Evolutionary conservation across 192 early-diverging fungal species (phyloP), one percentile per base, ranked within the genome.

Genomic region (Phlyctochytrium planicorne): DNA sequence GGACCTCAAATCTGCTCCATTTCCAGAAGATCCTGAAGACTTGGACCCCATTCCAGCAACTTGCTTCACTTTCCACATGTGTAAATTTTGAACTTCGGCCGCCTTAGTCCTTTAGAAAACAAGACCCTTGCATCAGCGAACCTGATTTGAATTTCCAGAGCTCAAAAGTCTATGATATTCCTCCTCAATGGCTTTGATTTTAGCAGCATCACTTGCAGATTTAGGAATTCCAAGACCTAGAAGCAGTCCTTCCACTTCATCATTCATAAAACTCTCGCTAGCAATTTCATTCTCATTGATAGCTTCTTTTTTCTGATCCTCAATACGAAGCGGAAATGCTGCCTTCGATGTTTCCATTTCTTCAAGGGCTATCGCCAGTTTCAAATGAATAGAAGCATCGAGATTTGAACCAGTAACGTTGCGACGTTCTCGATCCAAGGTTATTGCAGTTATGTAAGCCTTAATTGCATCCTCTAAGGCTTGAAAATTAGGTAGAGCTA

Each of bases 221-320:
- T 53, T 66, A n/a, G 70, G 30, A 6, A 84, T 68, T 0, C 75
- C 81, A 2, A 84, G 71, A 12, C 70, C 62, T 34, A 75, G 55
- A 32, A 84, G 70, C 30, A 83, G 63, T 3, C 83, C 83, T 2
- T 78, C 66, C 1, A 83, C 77, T 60, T 84, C 83, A 60, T 84
- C 83, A 20, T 31, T 52, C 74, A 78, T 78, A 50, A 79, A 78
- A n/a, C 70, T 63, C 3, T 78, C 77, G 29, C 40, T 62, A 4
- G 83, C 80, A 2, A 16, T 34, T 2, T n/a, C 68, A 52, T 76
- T 73, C 25, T 70, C 70, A 37, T 76, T 71, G 3, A 34, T 60
- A 3, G 68, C 69, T 27, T 53, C 33, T n/a, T n/a, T n/a, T n/a
- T n/a, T n/a, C n/a, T n/a, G n/a, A n/a, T n/a, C n/a, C 10, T 25